phyloP scores from a whole-genome alignment of 768 basidiomycete genomes.

The Lepiota subincarnata region DNA sequence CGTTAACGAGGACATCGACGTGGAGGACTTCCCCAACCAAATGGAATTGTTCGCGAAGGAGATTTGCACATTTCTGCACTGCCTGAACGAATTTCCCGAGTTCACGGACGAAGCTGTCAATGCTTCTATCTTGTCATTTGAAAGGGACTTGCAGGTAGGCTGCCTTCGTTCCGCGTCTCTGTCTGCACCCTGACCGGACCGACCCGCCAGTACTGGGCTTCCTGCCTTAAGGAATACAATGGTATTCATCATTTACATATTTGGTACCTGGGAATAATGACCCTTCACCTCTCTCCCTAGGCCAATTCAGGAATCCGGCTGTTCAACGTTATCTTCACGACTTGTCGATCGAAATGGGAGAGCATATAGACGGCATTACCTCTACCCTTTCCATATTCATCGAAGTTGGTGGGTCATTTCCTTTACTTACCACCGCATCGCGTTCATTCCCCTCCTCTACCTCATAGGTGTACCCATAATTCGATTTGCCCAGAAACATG shows the following conservation, averaged over 20 bases:
- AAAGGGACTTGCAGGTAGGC: conserved; percentile 63
- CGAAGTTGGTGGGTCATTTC: conserved; percentile 54
- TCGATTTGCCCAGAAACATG: conserved; percentile 71
- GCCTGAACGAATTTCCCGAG: conserved; percentile 76
- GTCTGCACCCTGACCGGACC: not conserved
- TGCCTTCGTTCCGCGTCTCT: not conserved
- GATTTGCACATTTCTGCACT: conserved; percentile 62
- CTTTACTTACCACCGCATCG: not conserved
- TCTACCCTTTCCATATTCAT: conserved; percentile 69
- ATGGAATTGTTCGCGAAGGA: conserved; percentile 60
- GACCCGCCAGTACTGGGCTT: conserved; percentile 63
- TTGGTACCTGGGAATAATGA: not conserved
- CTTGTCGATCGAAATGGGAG: conserved; percentile 68
- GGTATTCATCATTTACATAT: conserved; percentile 29
- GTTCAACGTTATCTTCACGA: conserved; percentile 76
- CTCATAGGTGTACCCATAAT: conserved; percentile 69
- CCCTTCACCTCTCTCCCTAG: conserved; percentile 26
- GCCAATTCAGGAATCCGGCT: conserved; percentile 67
- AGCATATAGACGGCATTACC: conserved; percentile 67
- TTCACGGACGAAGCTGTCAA: conserved; percentile 72
- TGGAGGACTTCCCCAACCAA: conserved; percentile 64
- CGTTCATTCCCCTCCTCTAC: not conserved
- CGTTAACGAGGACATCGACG: conserved; percentile 54
- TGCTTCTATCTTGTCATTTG: conserved; percentile 60
- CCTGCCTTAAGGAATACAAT: conserved; percentile 61